Evolutionary conservation across 1,284 basidiomycete species (phyloP).

Genomic region (Pisolithus thermaeus): DNA sequence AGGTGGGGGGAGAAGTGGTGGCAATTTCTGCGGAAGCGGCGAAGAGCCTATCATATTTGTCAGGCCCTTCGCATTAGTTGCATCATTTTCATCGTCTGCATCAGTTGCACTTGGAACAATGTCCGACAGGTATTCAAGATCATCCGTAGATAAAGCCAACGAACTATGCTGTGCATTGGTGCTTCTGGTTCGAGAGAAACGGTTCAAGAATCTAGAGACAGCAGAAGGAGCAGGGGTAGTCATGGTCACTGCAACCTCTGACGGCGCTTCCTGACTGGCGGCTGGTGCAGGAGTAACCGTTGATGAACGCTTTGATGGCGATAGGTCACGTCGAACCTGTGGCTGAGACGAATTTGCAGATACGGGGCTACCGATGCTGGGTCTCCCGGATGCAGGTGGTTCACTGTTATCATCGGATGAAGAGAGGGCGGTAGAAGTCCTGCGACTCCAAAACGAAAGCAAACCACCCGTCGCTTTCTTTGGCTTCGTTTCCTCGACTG

Average conservation of each 20-base stretch:
- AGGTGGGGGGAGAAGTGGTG: constrained; percentile 42
- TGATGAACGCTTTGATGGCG: constrained; percentile 17
- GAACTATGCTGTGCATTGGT: constrained; percentile 39
- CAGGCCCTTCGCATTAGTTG: constrained; percentile 32
- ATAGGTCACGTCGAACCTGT: constrained; percentile 16
- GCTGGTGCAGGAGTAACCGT: constrained; percentile 7
- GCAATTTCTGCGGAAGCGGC: constrained; percentile 41
- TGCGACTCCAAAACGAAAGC: constrained; percentile 65
- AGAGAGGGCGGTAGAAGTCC: constrained; percentile 22
- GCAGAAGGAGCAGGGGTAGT: constrained; percentile 42
- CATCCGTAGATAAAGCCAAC: constrained; percentile 61
- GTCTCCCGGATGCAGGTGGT: constrained; percentile 23
- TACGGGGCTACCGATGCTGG: constrained; percentile 31
- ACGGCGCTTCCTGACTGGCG: constrained; percentile 6
- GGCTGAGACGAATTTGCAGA: constrained; percentile 5
- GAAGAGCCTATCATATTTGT: constrained; percentile 37
- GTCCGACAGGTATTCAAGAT: constrained; percentile 71
- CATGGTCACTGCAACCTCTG: constrained; percentile 15
- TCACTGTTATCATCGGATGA: constrained; percentile 13
- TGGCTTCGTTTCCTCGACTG: constrained; percentile 32
- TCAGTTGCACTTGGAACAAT: constrained; percentile 55
- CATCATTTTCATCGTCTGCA: constrained; percentile 32
- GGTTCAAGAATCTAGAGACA: constrained; percentile 65
- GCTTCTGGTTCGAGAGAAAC: constrained; percentile 52
- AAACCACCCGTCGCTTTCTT: constrained; percentile 50